Evolutionary conservation across 2,329 filamentous ascomycete genomes (phyloP).

Genomic region (Fusarium virguliforme): DNA sequence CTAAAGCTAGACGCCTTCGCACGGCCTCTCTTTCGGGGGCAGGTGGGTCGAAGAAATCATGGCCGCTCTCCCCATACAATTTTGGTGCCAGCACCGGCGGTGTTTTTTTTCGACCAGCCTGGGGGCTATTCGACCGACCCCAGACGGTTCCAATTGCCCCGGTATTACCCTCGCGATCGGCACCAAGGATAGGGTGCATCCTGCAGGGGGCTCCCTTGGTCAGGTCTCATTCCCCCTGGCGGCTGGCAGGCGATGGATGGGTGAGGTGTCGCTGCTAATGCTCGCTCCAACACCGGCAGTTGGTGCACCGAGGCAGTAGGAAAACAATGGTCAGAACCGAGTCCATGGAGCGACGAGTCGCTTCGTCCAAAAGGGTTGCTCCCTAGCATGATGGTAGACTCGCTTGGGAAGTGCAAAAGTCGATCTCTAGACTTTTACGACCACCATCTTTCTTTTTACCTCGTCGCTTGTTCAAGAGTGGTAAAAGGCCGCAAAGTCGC

Average conservation of each 20-base stretch:
- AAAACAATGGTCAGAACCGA: not conserved
- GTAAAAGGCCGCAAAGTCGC: not conserved
- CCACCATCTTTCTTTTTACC: too few relatives aligned
- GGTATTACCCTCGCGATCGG: not conserved
- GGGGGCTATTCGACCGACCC: constrained; percentile 5
- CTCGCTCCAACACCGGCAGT: not conserved
- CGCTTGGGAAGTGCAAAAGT: not conserved
- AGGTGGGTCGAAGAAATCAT: too few relatives aligned
- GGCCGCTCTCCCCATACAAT: too few relatives aligned
- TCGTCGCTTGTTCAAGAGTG: not conserved
- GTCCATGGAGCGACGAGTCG: not conserved
- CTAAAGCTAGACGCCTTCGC: constrained; percentile 9
- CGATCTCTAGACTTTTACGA: not conserved
- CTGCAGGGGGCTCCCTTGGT: not conserved
- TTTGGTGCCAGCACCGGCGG: too few relatives aligned
- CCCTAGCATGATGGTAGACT: not conserved
- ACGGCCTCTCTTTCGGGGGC: not conserved
- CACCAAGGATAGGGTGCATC: not conserved
- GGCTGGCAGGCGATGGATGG: not conserved
- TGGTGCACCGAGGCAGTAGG: not conserved
- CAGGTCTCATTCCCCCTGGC: not conserved
- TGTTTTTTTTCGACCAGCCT: too few relatives aligned
- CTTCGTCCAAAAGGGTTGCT: not conserved
- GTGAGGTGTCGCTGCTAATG: not conserved
- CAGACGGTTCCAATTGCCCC: not conserved